Conservation (phyloP, 306 rosid genomes). For the Dalbergia cultrata region DNA sequence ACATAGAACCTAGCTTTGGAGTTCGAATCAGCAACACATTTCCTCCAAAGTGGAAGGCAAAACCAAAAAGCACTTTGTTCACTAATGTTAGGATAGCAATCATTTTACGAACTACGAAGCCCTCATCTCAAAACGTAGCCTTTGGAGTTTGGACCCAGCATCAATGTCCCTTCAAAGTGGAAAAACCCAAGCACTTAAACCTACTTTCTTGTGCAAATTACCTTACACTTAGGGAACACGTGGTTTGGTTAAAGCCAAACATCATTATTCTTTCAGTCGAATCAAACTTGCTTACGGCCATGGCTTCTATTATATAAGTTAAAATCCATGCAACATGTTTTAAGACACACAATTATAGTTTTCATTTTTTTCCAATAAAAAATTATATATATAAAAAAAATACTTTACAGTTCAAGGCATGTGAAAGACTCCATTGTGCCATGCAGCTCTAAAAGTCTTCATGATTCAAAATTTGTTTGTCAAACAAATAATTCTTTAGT, state of each 20-base stretch:
- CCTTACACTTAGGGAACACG: constrained; percentile 53
- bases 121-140: constrained; percentile 8
- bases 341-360: constrained; percentile 20
- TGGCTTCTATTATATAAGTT: constrained; percentile 8
- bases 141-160: constrained; percentile 44
- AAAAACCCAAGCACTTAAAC: constrained; percentile 46
- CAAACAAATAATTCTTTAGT: constrained; percentile 17
- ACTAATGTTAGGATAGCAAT: constrained; percentile 35
- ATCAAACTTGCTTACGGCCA: constrained; percentile 33
- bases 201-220: constrained; percentile 41
- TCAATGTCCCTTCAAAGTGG: constrained; percentile 51
- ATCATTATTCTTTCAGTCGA: constrained; percentile 55
- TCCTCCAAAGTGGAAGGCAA: constrained; percentile 53
- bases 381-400: neutral
- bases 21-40: constrained; percentile 40
- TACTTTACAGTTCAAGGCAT: neutral
- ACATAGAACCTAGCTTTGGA: constrained; percentile 51
- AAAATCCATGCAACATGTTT: constrained; percentile 19
- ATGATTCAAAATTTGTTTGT: constrained; percentile 2
- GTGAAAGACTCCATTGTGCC: constrained; percentile 22
- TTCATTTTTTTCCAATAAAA: neutral
- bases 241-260: constrained; percentile 71
- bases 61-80: constrained; percentile 46
- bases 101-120: constrained; percentile 31
- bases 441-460: constrained; percentile 33